Base-by-base conservation (phyloP, 2,329 filamentous ascomycete genomes). In the Ophiognomonia clavigignenti-juglandacearum region DNA sequence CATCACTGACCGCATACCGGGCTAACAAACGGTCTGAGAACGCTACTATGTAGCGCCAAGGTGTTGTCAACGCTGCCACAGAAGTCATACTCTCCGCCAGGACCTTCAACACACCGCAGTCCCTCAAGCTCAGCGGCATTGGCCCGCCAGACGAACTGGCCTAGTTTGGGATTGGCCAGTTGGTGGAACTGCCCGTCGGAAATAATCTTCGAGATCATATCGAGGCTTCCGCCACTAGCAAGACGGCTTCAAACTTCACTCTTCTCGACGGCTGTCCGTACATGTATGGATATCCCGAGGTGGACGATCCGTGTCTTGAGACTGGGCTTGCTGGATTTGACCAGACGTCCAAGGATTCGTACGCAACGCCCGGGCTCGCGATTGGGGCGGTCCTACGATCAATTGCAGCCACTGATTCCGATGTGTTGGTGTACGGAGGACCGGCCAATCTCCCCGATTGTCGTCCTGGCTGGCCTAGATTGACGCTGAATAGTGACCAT, bases 121-220 rank as follows among this genome's bases (percentile, higher is more conserved):
- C n/a, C n/a, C n/a, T n/a, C n/a, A n/a, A n/a, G n/a, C n/a, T n/a
- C n/a, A n/a, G n/a, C n/a, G n/a, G n/a, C n/a, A n/a, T n/a, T n/a
- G n/a, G n/a, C n/a, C n/a, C n/a, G n/a, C n/a, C n/a, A n/a, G 54
- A 48, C 1, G 65, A 74, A 36, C 61, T 77, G 1, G 51, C 63
- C 14, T 58, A 60, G 39, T 61, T 65, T 29, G 54, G 55, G 6
- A 69, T 72, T 47, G 62, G 67, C 3, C 67, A 80, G 10, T 50
- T 80, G 27, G 62, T 64, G 2, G 70, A 83, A 53, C 66, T 78
- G 0, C 78, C 77, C 0, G 79, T 85, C 3, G 81, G 80, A 13
- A 71, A 64, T 8, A 83, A 83, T 60, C 65, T 84, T 10, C 71
- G 80, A 59, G 79, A 84, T 56, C 75, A 75, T 48, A 76, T 77